Percentiles rank a stretch among this genome's conserved stretches.
These are phyloP conservation scores for Collybiopsis confluens DNA, from an alignment of 768 basidiomycete species.

Conservation along the genomic window DNA sequence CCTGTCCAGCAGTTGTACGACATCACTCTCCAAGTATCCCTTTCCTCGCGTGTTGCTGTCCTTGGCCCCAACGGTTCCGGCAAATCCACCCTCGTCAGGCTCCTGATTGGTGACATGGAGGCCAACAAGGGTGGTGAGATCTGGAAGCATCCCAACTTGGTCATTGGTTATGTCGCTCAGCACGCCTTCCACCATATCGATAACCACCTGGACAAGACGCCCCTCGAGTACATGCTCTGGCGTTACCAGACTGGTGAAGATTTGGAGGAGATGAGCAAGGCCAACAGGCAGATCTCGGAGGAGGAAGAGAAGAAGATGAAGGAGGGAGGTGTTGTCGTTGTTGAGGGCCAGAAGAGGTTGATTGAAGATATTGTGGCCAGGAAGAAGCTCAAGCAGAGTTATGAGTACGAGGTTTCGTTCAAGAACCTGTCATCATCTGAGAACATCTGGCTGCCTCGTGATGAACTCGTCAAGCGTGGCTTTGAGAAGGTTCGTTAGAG, in stretches of 20 bases:
- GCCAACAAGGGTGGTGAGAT: slow-evolving; percentile 94
- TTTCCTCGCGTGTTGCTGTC: slow-evolving; percentile 97
- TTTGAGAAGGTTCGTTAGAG: slow-evolving; percentile 74
- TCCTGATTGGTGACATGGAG: slow-evolving; percentile 95
- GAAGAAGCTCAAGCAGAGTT: slow-evolving; percentile 99
- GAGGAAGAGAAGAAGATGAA: slow-evolving; percentile 96
- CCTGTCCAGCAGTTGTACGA: slow-evolving; percentile 88
- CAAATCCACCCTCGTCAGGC: slow-evolving; percentile 95
- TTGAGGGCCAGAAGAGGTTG: slow-evolving; percentile 91
- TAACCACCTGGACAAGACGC: slow-evolving; percentile 96
- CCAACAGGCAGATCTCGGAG: slow-evolving; percentile 78
- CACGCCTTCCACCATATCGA: slow-evolving; percentile 99
- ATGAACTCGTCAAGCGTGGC: slow-evolving; percentile 95
- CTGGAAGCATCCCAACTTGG: slow-evolving; percentile 99
- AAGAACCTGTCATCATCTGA: slow-evolving; percentile 93
- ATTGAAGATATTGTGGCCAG: slow-evolving; percentile 89
- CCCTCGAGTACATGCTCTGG: slow-evolving; percentile 99
- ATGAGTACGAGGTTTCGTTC: slow-evolving; percentile 98
- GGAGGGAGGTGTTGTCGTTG: slow-evolving; percentile 79
- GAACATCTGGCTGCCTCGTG: slow-evolving; percentile 97
- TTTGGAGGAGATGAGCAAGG: slow-evolving; percentile 94
- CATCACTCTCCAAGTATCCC: slow-evolving; percentile 93
- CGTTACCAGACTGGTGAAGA: slow-evolving; percentile 99
- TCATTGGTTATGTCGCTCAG: slow-evolving; percentile 98
- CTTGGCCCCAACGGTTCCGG: slow-evolving; percentile 99